phyloP scores from a whole-genome alignment of 2,329 filamentous ascomycete species.

The Zasmidium citrigriseum region DNA sequence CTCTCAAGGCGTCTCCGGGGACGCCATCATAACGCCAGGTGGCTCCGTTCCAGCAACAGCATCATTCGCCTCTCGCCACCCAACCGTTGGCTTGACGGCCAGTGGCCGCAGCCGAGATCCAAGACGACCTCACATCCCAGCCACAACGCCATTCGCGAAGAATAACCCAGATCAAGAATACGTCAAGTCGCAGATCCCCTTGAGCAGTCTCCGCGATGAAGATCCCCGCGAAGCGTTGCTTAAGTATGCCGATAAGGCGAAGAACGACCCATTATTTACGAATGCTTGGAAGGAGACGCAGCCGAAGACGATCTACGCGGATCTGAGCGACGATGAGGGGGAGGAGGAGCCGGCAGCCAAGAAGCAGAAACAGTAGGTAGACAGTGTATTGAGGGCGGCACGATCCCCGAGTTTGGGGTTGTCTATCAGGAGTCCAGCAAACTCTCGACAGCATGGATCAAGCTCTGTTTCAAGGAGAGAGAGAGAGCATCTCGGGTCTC shows the following conservation, averaged over 20 bases:
- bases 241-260: conserved; percentile 90
- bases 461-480: too few relatives aligned
- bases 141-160: conserved; percentile 86
- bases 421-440: too few relatives aligned
- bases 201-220: conserved; percentile 92
- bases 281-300: conserved; percentile 91
- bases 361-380: conserved; percentile 23
- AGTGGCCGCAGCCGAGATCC: conserved; percentile 79
- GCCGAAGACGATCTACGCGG: conserved; percentile 86
- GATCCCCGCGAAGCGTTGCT: conserved; percentile 91
- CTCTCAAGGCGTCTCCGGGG: conserved; percentile 76
- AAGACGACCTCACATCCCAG: conserved; percentile 78
- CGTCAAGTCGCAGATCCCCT: conserved; percentile 82
- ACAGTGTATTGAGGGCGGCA: too few relatives aligned
- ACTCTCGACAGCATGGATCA: too few relatives aligned
- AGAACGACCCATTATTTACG: conserved; percentile 93
- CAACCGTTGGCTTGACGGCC: conserved; percentile 72
- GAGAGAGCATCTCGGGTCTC: too few relatives aligned
- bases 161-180: conserved; percentile 86
- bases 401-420: too few relatives aligned
- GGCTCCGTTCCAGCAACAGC: conserved; percentile 42
- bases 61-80: conserved; percentile 61
- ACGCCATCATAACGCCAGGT: conserved; percentile 67
- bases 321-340: conserved; percentile 77
- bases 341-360: conserved; percentile 70